Conservation (phyloP, 805 yeast genomes). For the Candida ovalis region DNA sequence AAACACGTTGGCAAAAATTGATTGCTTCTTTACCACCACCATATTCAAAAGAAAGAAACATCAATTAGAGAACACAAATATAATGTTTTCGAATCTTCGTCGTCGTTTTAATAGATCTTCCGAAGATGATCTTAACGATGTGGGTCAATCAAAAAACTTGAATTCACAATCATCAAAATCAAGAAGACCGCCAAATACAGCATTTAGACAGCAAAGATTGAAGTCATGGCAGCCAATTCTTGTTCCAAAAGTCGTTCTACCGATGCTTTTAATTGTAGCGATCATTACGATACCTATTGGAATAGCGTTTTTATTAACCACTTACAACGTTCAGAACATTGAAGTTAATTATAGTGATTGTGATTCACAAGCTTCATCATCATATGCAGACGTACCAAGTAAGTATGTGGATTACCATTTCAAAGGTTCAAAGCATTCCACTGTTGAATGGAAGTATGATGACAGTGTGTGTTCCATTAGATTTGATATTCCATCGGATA, state of each 20-base stretch:
- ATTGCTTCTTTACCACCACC: background rate
- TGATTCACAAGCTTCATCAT: constrained; percentile 34
- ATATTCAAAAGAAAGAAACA: background rate
- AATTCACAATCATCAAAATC: constrained; percentile 34
- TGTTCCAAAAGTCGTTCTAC: constrained; percentile 88
- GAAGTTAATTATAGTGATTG: constrained; percentile 76
- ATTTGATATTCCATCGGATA: constrained; percentile 67
- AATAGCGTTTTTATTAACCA: constrained; percentile 73
- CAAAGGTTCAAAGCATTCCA: constrained; percentile 34
- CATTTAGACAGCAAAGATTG: constrained; percentile 69
- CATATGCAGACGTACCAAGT: constrained; percentile 52
- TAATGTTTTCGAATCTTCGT: constrained; percentile 25
- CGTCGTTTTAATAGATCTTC: constrained; percentile 25
- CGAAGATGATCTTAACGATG: constrained; percentile 29
- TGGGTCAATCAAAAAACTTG: constrained; percentile 21
- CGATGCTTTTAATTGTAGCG: constrained; percentile 70
- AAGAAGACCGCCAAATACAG: constrained; percentile 65
- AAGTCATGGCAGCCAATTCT: constrained; percentile 79
- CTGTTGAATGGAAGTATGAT: constrained; percentile 56
- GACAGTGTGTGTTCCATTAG: constrained; percentile 56
- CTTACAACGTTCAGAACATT: constrained; percentile 73
- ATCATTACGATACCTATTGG: constrained; percentile 89
- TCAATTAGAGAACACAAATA: background rate
- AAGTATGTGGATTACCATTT: constrained; percentile 62
- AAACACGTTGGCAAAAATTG: background rate